phyloP scores from a whole-genome alignment of 2,329 filamentous ascomycete species.

The Ascochyta rabiei region DNA sequence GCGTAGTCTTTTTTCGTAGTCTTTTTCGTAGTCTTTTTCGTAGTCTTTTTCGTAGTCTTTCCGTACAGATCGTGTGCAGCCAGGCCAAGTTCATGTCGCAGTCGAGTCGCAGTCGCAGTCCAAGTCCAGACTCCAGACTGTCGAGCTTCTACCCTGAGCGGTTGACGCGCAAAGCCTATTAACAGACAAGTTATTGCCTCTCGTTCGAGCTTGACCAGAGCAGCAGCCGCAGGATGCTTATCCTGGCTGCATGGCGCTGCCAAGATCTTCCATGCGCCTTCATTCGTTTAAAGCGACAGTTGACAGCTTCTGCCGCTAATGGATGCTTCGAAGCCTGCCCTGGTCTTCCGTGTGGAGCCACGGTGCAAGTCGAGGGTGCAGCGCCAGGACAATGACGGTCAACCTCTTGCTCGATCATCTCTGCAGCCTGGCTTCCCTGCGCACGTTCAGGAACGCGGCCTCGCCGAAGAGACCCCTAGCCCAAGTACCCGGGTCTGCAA shows the following conservation, averaged over 20 bases:
- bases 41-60: constrained; percentile 9
- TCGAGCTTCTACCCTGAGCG: background rate
- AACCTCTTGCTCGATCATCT: constrained; percentile 26
- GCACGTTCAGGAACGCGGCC: constrained; percentile 37
- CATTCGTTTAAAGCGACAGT: constrained; percentile 9
- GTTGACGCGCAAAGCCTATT: background rate
- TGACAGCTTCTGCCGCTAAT: constrained; percentile 26
- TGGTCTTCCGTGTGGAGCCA: constrained; percentile 19
- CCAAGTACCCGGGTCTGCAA: constrained; percentile 33
- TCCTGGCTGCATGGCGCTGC: constrained; percentile 8
- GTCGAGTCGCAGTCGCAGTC: too few species aligned
- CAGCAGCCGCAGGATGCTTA: background rate
- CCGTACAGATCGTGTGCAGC: background rate
- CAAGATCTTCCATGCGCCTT: constrained; percentile 14
- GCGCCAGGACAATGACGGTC: constrained; percentile 6
- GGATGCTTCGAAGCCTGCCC: constrained; percentile 20
- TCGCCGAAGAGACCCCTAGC: constrained; percentile 31
- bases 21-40: constrained; percentile 8
- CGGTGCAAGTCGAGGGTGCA: constrained; percentile 1
- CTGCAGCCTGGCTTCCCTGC: constrained; percentile 22
- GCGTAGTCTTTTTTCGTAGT: constrained; percentile 6
- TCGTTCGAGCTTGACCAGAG: background rate
- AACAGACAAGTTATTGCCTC: background rate
- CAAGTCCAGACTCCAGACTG: background rate
- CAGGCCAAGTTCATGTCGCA: background rate